Conservation (phyloP, 305 asterid genomes). For the Solanum aculeatissimum region DNA sequence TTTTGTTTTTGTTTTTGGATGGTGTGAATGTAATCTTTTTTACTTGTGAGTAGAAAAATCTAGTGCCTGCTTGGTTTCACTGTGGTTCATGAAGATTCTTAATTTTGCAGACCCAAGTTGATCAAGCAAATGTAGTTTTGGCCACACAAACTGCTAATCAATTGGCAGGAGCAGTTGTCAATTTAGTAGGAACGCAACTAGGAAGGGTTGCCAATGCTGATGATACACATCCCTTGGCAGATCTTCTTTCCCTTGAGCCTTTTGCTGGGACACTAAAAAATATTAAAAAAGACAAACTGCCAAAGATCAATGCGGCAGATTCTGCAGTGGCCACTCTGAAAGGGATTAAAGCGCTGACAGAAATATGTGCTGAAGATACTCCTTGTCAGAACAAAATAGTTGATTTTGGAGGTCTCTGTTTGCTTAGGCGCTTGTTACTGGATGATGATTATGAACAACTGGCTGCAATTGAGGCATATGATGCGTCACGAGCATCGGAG, state of each 20-base stretch:
- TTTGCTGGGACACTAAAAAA: conserved; percentile 63
- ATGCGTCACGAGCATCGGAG: conserved; percentile 73
- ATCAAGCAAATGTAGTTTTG: conserved; percentile 64
- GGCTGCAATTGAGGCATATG: conserved; percentile 97
- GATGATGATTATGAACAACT: conserved; percentile 96
- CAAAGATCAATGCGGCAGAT: conserved; percentile 77
- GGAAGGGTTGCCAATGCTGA: conserved; percentile 54
- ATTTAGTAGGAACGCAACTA: conserved; percentile 71
- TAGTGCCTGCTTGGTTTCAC: neutral
- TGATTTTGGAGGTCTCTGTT: conserved; percentile 60
- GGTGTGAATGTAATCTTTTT: neutral
- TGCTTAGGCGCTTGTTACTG: conserved; percentile 72
- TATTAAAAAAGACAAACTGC: conserved; percentile 66
- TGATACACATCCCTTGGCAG: conserved; percentile 61
- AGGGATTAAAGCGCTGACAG: conserved; percentile 93
- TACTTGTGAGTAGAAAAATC: neutral
- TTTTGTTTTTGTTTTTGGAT: neutral
- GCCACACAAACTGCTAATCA: conserved; percentile 76
- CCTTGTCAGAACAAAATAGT: conserved; percentile 47
- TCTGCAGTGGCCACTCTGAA: conserved; percentile 83
- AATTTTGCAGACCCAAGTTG: conserved; percentile 81
- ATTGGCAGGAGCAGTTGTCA: conserved; percentile 78
- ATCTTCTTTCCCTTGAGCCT: conserved; percentile 79
- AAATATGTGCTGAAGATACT: conserved; percentile 77
- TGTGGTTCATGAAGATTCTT: conserved; percentile 6